These are phyloP conservation scores for Nannizziopsis arthrosporioides DNA, from an alignment of 2,329 filamentous ascomycete species.

Conservation along the genomic window DNA sequence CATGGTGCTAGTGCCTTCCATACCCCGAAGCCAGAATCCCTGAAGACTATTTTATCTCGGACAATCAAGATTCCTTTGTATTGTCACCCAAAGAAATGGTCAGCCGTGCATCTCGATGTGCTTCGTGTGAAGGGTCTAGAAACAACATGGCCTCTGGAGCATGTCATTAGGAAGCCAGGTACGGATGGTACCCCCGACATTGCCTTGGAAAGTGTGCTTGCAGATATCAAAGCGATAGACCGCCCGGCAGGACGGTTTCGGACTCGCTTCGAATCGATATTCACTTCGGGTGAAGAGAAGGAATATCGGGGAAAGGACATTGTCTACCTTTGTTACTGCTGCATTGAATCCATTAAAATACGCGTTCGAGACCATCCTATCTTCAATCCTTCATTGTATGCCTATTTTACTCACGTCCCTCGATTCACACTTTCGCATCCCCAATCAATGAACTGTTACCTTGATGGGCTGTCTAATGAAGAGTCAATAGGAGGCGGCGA, in stretches of 20 bases:
- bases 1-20: not conserved
- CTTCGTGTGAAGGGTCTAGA: not conserved
- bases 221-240: not conserved
- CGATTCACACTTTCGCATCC: too few species aligned
- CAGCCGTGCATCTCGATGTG: constrained; percentile 2
- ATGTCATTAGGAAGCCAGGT: constrained; percentile 6
- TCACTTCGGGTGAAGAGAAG: too few species aligned
- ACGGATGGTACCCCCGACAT: not conserved
- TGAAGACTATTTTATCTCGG: not conserved
- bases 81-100: constrained; percentile 8
- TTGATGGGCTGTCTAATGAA: too few species aligned
- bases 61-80: constrained; percentile 3
- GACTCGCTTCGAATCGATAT: not conserved
- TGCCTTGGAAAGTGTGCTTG: not conserved
- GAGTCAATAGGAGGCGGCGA: too few species aligned
- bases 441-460: too few species aligned
- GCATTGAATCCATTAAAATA: too few species aligned
- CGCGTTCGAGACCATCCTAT: too few species aligned
- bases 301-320: too few species aligned
- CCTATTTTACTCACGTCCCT: too few species aligned
- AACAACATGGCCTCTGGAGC: not conserved
- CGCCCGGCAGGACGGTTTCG: not conserved
- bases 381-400: too few species aligned
- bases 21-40: not conserved
- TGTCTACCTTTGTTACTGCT: too few species aligned